Percentiles rank a stretch among this genome's conserved stretches.
Evolutionary conservation across 805 yeast genomes (phyloP).

Genomic region (Schwanniomyces sp.): DNA sequence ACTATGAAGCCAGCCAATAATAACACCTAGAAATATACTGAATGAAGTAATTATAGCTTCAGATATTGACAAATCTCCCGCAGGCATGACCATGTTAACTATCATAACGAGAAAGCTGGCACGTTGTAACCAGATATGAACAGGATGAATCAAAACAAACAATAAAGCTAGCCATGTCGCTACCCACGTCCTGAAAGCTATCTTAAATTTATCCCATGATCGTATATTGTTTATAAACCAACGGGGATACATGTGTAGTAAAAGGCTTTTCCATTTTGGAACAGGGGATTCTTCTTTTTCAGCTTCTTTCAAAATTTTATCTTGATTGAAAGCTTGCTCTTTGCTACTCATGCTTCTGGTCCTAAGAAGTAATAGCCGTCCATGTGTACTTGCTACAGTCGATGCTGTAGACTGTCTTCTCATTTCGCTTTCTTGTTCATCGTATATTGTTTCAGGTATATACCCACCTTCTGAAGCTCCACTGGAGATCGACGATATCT

Average conservation of each 20-base stretch:
- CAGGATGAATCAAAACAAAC: conserved; percentile 19
- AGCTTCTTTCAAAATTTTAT: neutral
- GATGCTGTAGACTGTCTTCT: neutral
- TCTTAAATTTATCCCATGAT: conserved; percentile 12
- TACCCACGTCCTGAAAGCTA: conserved; percentile 23
- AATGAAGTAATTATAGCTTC: conserved; percentile 15
- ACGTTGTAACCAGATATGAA: conserved; percentile 27
- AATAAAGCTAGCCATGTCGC: conserved; percentile 27
- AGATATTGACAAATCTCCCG: conserved; percentile 29
- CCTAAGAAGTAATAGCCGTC: neutral
- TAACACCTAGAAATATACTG: conserved; percentile 12
- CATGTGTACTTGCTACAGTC: neutral
- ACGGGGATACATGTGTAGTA: neutral
- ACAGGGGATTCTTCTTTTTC: neutral
- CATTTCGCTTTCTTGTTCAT: neutral
- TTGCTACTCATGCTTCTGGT: neutral
- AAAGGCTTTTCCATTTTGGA: neutral
- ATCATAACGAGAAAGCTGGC: conserved; percentile 28
- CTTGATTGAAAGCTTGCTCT: neutral
- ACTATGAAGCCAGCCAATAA: conserved; percentile 22
- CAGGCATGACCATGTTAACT: conserved; percentile 21
- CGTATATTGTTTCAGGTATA: neutral
- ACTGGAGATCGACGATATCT: neutral
- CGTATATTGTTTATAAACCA: neutral
- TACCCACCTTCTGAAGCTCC: neutral